Evolutionary conservation across 2,329 filamentous ascomycete species (phyloP).

Genomic region (Malbranchea zuffiana): DNA sequence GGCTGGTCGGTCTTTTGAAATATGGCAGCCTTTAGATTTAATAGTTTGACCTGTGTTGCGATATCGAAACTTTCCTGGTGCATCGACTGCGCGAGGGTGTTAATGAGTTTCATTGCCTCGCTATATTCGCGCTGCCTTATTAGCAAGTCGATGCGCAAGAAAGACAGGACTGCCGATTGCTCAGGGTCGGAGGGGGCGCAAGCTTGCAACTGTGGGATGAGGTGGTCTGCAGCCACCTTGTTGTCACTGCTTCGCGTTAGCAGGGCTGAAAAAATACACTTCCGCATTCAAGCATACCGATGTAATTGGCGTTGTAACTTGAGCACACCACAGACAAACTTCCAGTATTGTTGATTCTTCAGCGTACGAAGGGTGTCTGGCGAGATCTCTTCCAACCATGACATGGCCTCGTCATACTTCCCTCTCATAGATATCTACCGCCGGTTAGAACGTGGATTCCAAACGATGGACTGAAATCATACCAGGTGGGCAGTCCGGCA

Average conservation of each 20-base stretch:
- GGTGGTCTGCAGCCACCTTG: slow-evolving; percentile 44
- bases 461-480: slow-evolving; percentile 10
- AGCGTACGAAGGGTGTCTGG: slow-evolving; percentile 56
- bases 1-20: slow-evolving; percentile 58
- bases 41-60: slow-evolving; percentile 56
- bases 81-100: slow-evolving; percentile 42
- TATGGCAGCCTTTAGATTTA: slow-evolving; percentile 62
- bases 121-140: slow-evolving; percentile 44
- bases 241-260: slow-evolving; percentile 39
- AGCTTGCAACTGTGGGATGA: slow-evolving; percentile 48
- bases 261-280: background rate
- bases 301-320: slow-evolving; percentile 34
- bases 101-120: slow-evolving; percentile 45
- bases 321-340: slow-evolving; percentile 33
- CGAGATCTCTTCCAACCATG: slow-evolving; percentile 49
- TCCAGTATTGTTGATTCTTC: slow-evolving; percentile 57
- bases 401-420: slow-evolving; percentile 57
- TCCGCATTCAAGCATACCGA: slow-evolving; percentile 23
- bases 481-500: slow-evolving; percentile 59
- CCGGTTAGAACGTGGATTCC: slow-evolving; percentile 2
- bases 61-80: slow-evolving; percentile 50
- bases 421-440: slow-evolving; percentile 51
- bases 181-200: slow-evolving; percentile 47
- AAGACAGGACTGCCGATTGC: slow-evolving; percentile 47
- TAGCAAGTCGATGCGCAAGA: slow-evolving; percentile 50